Base-by-base conservation (phyloP, 371 early-diverging fungal genomes). In the Capillidium heterosporum region DNA sequence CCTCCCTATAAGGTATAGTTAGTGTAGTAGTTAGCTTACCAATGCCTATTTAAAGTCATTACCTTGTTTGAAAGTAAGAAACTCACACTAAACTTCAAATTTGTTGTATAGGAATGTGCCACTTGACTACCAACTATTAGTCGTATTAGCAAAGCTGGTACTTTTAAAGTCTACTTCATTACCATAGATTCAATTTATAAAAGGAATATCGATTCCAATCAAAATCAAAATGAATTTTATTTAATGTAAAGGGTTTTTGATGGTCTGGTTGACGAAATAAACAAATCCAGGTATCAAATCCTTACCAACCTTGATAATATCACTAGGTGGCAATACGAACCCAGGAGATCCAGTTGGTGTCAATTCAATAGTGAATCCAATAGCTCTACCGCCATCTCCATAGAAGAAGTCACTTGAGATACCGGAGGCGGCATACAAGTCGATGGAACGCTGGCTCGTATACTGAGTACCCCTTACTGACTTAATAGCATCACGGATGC, bases 401-500 rank as follows among this genome's bases (percentile, higher is more conserved):
- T 35, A 35, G 41, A 35, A 54, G n/a, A 19, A 54, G 26, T 54
- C 54, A 5, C n/a, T 11, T 15, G 54, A 39, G 26, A 27, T 54
- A 13, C 54, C 54, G 3, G 35, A 27, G 1, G 42, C 40, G 8
- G 39, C 27, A 41, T 54, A 54, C 10, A 54, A 27, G 26, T 54
- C 54, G 19, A 40, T 40, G 2, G 19, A 23, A 17, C 26, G 17
- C 13, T 40, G 19, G 26, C 27, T 54, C 1, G 10, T 41, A 42
- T 54, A 54, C 13, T 19, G 1, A 7, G 39, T 54, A 31, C 54
- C 54, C 15, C 26, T 64, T n/a, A 64, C 64, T 27, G 27, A 21
- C 40, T 59, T 46, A 55, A 67, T 63, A 3, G 59, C 11, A 17
- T 57, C 46, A 5, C 47, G 57, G 28, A 67, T 61, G 41, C 57